Evolutionary conservation across 2,329 filamentous ascomycete genomes (phyloP).

Genomic region (Plenodomus tracheiphilus): DNA sequence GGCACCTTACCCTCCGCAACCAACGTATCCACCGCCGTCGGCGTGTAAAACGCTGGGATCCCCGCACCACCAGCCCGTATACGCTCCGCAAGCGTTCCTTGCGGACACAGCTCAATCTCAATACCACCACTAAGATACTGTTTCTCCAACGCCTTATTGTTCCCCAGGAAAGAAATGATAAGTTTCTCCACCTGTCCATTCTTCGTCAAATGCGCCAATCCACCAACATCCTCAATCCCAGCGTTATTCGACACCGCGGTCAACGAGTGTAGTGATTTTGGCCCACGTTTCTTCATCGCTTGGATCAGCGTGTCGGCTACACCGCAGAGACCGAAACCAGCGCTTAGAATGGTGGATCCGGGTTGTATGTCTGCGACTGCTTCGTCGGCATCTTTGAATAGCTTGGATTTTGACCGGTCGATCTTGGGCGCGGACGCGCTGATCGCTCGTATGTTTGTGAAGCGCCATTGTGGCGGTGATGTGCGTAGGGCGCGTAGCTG

Average conservation of each 20-base stretch:
- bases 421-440: conserved; percentile 33
- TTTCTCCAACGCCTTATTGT: conserved; percentile 75
- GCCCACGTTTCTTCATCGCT: conserved; percentile 38
- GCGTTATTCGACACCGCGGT: conserved; percentile 84
- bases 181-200: conserved; percentile 72
- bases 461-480: conserved; percentile 23
- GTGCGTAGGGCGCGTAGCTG: conserved; percentile 26
- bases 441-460: conserved; percentile 26
- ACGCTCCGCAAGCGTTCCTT: conserved; percentile 73
- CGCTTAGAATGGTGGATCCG: conserved; percentile 43
- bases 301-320: conserved; percentile 45
- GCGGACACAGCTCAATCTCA: conserved; percentile 75
- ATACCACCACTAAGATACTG: conserved; percentile 74
- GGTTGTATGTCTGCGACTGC: conserved; percentile 43
- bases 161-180: conserved; percentile 76
- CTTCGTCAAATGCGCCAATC: conserved; percentile 69
- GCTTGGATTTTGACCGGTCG: conserved; percentile 42
- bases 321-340: conserved; percentile 46
- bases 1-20: conserved; percentile 71
- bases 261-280: conserved; percentile 48
- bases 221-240: conserved; percentile 66
- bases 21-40: conserved; percentile 68
- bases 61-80: conserved; percentile 74
- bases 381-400: conserved; percentile 42
- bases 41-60: conserved; percentile 80